Evolutionary conservation across 2,329 filamentous ascomycete species (phyloP).

Genomic region (Colletotrichum sp.): DNA sequence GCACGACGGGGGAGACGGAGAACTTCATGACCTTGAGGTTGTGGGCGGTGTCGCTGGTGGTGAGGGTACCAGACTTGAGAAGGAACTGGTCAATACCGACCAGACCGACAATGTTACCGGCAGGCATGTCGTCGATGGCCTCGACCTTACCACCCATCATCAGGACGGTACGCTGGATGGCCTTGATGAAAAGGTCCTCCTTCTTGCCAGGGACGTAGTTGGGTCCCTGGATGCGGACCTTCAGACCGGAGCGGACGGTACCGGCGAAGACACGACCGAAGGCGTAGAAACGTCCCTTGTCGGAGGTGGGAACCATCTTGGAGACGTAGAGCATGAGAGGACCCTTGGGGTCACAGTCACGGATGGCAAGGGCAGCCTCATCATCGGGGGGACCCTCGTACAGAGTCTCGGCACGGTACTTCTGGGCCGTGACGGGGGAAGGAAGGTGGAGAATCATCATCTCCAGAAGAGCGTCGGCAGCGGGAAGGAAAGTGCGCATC

Average conservation of each 20-base stretch:
- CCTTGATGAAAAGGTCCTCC: conserved; percentile 99
- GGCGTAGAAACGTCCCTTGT: conserved; percentile 99
- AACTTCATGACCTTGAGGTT: conserved; percentile 99
- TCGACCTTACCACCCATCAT: conserved; percentile 99
- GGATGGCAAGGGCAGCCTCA: conserved; percentile 92
- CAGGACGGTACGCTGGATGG: conserved; percentile 98
- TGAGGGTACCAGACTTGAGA: conserved; percentile 99
- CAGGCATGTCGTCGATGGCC: conserved; percentile 98
- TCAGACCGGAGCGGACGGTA: conserved; percentile 96
- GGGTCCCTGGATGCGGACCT: conserved; percentile 99
- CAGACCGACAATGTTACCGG: conserved; percentile 99
- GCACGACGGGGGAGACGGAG: conserved; percentile 98
- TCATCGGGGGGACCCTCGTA: conserved; percentile 98
- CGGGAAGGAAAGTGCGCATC: conserved; percentile 98
- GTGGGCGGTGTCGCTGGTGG: conserved; percentile 95
- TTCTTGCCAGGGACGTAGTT: conserved; percentile 99
- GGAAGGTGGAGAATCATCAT: conserved; percentile 99
- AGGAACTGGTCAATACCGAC: conserved; percentile 99
- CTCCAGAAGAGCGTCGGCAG: conserved; percentile 96
- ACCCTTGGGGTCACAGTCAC: conserved; percentile 96
- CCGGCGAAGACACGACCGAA: conserved; percentile 99
- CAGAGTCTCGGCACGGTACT: conserved; percentile 96
- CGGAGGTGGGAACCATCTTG: conserved; percentile 99
- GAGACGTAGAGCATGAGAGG: conserved; percentile 99
- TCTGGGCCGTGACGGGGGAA: conserved; percentile 93